Evolutionary conservation across 441 rosid genomes (phyloP), one percentile per base, ranked within the genome.

Genomic region (Erysimum cheiri): DNA sequence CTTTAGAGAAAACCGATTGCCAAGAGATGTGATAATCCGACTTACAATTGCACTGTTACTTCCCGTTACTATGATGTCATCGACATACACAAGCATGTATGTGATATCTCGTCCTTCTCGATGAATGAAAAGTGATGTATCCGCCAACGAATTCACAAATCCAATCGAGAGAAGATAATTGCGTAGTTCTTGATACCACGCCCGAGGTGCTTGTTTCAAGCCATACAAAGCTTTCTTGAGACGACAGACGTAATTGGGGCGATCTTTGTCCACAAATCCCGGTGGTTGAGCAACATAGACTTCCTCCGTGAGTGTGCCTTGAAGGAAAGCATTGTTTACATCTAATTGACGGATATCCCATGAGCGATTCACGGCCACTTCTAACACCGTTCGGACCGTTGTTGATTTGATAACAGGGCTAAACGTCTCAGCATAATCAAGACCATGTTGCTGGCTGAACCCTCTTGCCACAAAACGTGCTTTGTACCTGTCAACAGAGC

Each of bases 51-150:
- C 1, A 0, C 5, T 11, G 4, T 3, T 4, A 0, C 22, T 19
- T 19, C 43, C n/a, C 0, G n/a, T 12, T 0, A 39, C 0, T 5
- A 11, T 2, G 0, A 40, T 40, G 5, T 40, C 15, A 4, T 40
- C 44, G 0, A 40, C 44, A 4, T 40, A 40, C 0, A 40, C 15
- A 0, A 40, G 14, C 1, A 40, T 6, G 5, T 40, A 40, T 6
- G 11, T 12, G 3, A 3, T 9, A 0, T 40, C 14, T 1, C 2
- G 0, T 2, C 15, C 15, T 0, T 13, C 1, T 6, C 3, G 2
- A 3, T 5, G 13, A 3, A 13, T 13, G 14, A 40, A 40, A 0
- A 40, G 15, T 0, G 44, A 40, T 0, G 15, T 11, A 5, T 40
- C 44, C 0, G 44, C 6, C 1, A 40, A 0, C 0, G 44, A 40